Conservation (phyloP, 352 stramenopile species). For the Pythium monospermum region DNA sequence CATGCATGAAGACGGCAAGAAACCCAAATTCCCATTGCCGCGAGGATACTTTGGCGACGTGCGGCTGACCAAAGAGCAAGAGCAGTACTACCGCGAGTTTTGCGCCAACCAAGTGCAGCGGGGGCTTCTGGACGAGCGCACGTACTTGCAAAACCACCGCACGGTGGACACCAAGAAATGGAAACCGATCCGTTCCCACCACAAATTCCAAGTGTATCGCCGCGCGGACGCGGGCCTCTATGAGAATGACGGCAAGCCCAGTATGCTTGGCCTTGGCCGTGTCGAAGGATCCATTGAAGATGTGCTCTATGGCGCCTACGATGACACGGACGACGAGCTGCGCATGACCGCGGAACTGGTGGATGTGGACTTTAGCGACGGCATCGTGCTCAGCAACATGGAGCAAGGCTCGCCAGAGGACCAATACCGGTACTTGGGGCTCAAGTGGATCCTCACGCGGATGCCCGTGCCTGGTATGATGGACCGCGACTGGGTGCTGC, state of each 20-base stretch:
- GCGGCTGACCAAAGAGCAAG: slow-evolving; percentile 18
- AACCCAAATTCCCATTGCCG: slow-evolving; percentile 22
- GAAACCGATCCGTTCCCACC: slow-evolving; percentile 34
- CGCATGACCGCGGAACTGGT: slow-evolving; percentile 28
- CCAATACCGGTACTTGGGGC: slow-evolving; percentile 44
- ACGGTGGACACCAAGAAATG: slow-evolving; percentile 31
- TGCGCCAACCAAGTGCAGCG: slow-evolving; percentile 27
- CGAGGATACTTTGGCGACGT: slow-evolving; percentile 19
- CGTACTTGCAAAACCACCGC: slow-evolving; percentile 10
- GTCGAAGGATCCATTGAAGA: slow-evolving; percentile 44
- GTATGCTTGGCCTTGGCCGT: slow-evolving; percentile 33
- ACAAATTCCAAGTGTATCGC: slow-evolving; percentile 38
- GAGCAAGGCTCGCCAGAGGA: slow-evolving; percentile 30
- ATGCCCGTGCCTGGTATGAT: slow-evolving; percentile 7
- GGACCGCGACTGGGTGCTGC: slow-evolving; percentile 28
- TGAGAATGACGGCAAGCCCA: slow-evolving; percentile 31
- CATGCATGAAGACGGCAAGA: slow-evolving; percentile 4
- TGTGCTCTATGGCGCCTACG: slow-evolving; percentile 43
- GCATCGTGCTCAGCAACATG: slow-evolving; percentile 32
- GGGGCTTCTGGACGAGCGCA: slow-evolving; percentile 24
- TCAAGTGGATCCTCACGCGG: slow-evolving; percentile 44
- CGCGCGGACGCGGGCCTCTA: slow-evolving; percentile 20
- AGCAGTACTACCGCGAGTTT: slow-evolving; percentile 27
- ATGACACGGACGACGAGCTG: slow-evolving; percentile 39
- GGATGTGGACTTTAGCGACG: slow-evolving; percentile 27